Evolutionary conservation across 1,139 yeast species (phyloP).

Genomic region (Pichia sp.): DNA sequence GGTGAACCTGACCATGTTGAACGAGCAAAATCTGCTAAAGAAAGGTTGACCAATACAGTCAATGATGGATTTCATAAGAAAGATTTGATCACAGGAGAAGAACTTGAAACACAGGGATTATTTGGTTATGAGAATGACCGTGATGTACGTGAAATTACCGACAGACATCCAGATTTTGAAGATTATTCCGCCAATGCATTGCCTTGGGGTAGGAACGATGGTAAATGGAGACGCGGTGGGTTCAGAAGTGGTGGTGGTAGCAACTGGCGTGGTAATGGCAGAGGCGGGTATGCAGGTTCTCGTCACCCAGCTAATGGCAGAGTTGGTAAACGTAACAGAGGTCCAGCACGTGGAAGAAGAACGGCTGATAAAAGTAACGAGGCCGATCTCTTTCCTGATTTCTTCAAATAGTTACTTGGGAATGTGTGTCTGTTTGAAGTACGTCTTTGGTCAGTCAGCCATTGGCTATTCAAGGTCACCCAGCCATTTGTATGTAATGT

Average conservation of each 20-base stretch:
- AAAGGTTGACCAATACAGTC: neutral
- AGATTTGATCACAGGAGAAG: conserved; percentile 21
- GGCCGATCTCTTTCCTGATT: too few species aligned
- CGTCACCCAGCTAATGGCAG: neutral
- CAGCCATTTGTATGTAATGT: too few species aligned
- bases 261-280: conserved; percentile 2
- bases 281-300: conserved; percentile 1
- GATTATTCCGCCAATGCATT: neutral
- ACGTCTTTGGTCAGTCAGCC: too few species aligned
- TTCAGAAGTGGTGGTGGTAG: conserved; percentile 2
- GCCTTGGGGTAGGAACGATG: neutral
- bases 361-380: neutral
- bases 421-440: too few species aligned
- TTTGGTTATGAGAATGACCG: conserved; percentile 13
- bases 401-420: too few species aligned
- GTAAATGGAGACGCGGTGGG: neutral
- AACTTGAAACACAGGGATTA: conserved; percentile 9
- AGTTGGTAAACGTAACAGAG: neutral
- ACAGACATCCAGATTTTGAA: neutral
- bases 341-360: conserved; percentile 1
- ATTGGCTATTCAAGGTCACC: too few species aligned
- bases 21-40: conserved; percentile 14
- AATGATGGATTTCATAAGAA: conserved; percentile 1
- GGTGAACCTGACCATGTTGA: conserved; percentile 54
- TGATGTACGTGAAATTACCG: conserved; percentile 1